Conservation (phyloP, 106 monocot genomes). For the Dendrobium huoshanense region DNA sequence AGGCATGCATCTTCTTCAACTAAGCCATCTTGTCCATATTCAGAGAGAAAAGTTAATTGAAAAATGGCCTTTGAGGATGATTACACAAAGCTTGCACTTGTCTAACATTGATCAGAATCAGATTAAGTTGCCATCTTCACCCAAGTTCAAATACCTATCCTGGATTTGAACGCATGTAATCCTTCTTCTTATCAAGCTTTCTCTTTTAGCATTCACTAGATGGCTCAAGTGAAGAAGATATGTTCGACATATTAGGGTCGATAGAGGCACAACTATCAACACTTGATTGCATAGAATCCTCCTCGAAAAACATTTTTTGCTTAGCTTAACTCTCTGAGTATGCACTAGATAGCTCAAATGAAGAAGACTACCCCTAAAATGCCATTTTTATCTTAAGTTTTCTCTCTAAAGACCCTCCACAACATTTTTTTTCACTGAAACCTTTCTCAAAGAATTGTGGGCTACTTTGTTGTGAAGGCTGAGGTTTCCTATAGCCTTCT, state of each 20-base stretch:
- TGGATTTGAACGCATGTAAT: too few relatives aligned
- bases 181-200: too few relatives aligned
- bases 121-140: too few relatives aligned
- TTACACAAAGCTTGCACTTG: too few relatives aligned
- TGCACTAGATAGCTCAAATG: too few relatives aligned
- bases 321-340: constrained; percentile 17
- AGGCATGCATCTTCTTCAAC: too few relatives aligned
- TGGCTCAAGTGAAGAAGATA: not conserved
- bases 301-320: constrained; percentile 18
- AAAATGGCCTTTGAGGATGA: too few relatives aligned
- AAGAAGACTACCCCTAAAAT: not conserved
- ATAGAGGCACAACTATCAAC: constrained; percentile 15
- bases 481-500: constrained; percentile 57
- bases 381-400: constrained; percentile 24
- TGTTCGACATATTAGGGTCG: constrained; percentile 9
- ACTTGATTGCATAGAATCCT: not conserved
- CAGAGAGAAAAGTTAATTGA: too few relatives aligned
- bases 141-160: too few relatives aligned
- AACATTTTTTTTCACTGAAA: not conserved
- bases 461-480: constrained; percentile 13
- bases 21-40: too few relatives aligned
- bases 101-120: too few relatives aligned
- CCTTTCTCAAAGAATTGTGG: not conserved
- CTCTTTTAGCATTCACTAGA: not conserved
- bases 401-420: constrained; percentile 15